Evolutionary conservation across 2,329 filamentous ascomycete genomes (phyloP), one percentile per base, ranked within the genome.

Genomic region (Penicillium sp.): DNA sequence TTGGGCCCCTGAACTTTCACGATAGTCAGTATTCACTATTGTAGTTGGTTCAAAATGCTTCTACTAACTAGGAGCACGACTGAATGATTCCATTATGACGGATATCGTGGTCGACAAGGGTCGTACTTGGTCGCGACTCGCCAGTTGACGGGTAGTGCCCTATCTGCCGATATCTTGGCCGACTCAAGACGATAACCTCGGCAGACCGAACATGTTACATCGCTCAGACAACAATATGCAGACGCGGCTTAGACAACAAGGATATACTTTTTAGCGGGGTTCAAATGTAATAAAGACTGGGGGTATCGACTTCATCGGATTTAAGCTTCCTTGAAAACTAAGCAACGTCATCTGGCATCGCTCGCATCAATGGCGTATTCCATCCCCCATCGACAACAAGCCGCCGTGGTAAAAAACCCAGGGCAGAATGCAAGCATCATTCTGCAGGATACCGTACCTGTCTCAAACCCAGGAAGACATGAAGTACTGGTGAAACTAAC

Each of bases 401-500:
- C 53, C 0, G 53, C 53, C 13, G 51, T 61, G 39, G 50, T 61
- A 4, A 35, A 52, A 37, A 52, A 54, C 12, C 55, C 58, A 2
- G 58, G 58, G 13, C 41, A 52, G 9, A 34, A 48, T 8, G 52
- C 49, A 29, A 49, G n/a, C 4, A 50, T 62, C 27, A 11, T 29
- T 16, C 40, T 60, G 13, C 51, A 22, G 1, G 37, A 54, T 25
- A 46, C 56, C 14, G 38, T 59, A 11, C 49, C 54, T 1, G 50
- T 62, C 12, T 44, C 50, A 7, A 48, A 30, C 10, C 60, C 60
- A 1, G 53, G 53, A 1, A 22, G 38, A 12, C 49, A 58, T 6
- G 60, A 62, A 36, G 49, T 61, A 14, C 56, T 62, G 11, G 45
- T 62, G 28, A 61, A 60, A 35, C 37, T 62, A 19, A 49, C 47